These are phyloP conservation scores for Meira miltonrushii DNA, from an alignment of 1,284 basidiomycete genomes.

Conservation along the genomic window DNA sequence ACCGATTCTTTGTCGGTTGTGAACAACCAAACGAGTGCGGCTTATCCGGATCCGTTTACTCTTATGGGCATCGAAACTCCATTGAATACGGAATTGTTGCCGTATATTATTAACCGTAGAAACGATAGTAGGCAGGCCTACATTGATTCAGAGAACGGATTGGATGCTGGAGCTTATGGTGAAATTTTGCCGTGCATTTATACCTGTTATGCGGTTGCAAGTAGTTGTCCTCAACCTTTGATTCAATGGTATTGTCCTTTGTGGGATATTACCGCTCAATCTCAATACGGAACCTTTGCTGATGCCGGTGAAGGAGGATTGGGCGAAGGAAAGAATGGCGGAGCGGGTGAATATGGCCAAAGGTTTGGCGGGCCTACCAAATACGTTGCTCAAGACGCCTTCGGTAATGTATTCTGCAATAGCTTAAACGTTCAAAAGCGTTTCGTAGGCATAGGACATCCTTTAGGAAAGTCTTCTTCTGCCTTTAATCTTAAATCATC, in stretches of 20 bases:
- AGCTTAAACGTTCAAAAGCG: conserved; percentile 39
- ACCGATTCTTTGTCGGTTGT: conserved; percentile 34
- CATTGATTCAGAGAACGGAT: conserved; percentile 28
- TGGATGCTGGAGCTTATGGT: conserved; percentile 39
- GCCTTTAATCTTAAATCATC: too few species aligned
- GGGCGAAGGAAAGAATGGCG: conserved; percentile 41
- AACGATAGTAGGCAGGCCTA: conserved; percentile 36
- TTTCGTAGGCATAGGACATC: too few species aligned
- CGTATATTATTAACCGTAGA: conserved; percentile 46
- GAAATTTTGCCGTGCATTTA: conserved; percentile 49
- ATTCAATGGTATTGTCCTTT: conserved; percentile 44
- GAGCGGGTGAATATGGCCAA: conserved; percentile 34
- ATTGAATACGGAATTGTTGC: conserved; percentile 33
- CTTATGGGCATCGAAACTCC: conserved; percentile 37
- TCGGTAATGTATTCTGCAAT: conserved; percentile 49
- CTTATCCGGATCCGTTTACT: conserved; percentile 30
- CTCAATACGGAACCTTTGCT: conserved; percentile 50
- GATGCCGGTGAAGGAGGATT: conserved; percentile 38
- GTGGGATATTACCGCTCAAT: conserved; percentile 48
- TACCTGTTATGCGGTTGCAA: conserved; percentile 44
- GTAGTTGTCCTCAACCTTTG: conserved; percentile 41
- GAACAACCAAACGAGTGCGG: conserved; percentile 27
- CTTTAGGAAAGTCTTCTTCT: too few species aligned
- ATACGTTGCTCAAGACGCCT: conserved; percentile 47
- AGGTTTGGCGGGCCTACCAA: conserved; percentile 42